Evolutionary conservation across 306 rosid species (phyloP), one percentile per base, ranked within the genome.

Genomic region (Cicer pinnatifidum): DNA sequence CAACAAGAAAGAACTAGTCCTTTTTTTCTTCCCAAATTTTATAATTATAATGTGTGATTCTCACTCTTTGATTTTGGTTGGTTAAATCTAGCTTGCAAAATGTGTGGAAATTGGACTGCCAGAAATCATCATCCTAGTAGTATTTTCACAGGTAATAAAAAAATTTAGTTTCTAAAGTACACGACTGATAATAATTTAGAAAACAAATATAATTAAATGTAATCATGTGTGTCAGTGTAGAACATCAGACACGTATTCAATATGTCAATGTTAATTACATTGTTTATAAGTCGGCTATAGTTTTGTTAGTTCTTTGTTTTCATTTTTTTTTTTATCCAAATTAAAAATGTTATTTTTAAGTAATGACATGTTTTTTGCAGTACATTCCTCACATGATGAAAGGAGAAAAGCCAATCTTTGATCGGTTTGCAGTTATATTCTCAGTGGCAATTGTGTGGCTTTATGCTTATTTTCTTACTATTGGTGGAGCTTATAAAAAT

Each of bases 41-140:
- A 45, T 13, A 39, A 17, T 53, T 50, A 67, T 40, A 47, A 39
- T 37, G 58, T 58, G 12, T 46, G 48, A 67, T 48, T 73, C 71
- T 20, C 40, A 7, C 63, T 45, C 5, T 53, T 33, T 79, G 8
- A 19, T 16, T 54, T 9, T 13, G 74, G 39, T 41, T 50, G 44
- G 47, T 57, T 33, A 72, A 67, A 47, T 64, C 33, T 35, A 80
- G 83, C 75, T 80, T 80, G 79, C 83, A 58, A 80, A 80, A 47
- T 80, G 98, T 64, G 89, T 93, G 61, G 98, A 93, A 88, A 93
- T 93, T 79, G 97, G 98, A 15, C 83, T 93, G 68, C 98, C 98
- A 46, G 94, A 91, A 84, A 88, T 93, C 82, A 72, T 93, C 78
- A 60, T 93, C 51, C 86, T 93, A 10, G 73, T 93, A 60, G 53